phyloP scores from a whole-genome alignment of 2,329 filamentous ascomycete genomes.

The Aspergillus jensenii region DNA sequence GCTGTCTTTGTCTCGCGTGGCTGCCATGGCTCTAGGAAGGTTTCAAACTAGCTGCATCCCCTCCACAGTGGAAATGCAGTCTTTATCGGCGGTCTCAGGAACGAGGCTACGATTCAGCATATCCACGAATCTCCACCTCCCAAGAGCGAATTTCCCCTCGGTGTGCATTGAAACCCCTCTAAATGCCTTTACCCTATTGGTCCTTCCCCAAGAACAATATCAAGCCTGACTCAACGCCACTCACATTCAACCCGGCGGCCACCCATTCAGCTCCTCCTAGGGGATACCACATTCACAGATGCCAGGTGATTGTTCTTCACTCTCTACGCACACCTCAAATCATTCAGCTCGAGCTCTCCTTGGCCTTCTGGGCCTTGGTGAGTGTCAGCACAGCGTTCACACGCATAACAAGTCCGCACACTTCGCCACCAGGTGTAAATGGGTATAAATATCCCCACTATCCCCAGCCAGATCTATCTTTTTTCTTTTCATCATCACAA shows the following conservation, averaged over 20 bases:
- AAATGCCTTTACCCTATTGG: background rate
- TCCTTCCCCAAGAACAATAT: slow-evolving; percentile 16
- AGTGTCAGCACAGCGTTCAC: no score
- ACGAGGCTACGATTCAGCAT: background rate
- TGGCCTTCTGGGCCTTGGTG: no score
- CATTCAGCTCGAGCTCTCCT: no score
- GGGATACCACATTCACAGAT: background rate
- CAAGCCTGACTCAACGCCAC: background rate
- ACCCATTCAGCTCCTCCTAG: background rate
- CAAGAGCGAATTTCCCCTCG: background rate
- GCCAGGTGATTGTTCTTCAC: background rate
- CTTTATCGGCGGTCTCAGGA: background rate
- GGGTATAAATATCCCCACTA: background rate
- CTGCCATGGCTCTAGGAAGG: background rate
- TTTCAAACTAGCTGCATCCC: background rate
- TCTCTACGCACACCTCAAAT: no score
- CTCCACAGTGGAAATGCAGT: background rate
- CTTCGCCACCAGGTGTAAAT: no score
- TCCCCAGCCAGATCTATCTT: background rate
- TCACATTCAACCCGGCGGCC: background rate
- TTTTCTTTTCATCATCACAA: background rate
- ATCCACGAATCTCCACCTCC: background rate
- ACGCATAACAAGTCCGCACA: no score
- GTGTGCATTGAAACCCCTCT: background rate
- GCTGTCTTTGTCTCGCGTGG: background rate